Evolutionary conservation across 257 asterid genomes (phyloP), one percentile per base, ranked within the genome.

Genomic region (Capsicum baccatum): DNA sequence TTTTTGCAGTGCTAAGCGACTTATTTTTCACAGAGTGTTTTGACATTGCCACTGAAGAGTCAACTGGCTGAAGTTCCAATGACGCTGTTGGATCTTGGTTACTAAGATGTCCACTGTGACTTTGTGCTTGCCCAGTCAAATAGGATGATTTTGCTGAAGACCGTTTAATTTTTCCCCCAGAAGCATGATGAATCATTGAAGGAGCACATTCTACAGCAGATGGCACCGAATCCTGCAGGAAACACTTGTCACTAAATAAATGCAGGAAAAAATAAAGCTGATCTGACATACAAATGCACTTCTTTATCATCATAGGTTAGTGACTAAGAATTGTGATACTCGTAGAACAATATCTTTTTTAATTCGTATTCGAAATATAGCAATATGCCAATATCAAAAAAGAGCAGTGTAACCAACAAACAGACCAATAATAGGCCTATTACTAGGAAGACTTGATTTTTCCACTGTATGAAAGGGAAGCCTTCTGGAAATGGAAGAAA

Each of bases 111-210:
- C 83, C 81, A 69, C 67, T 80, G 70, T 85, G 79, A 82, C 90
- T 85, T 87, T 90, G 97, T 35, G 64, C 82, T 84, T 83, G 83
- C 70, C 84, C 88, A 50, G 88, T 80, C 16, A 90, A 82, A 73
- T 82, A 80, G 57, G 86, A 86, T 57, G 83, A 91, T 74, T 90
- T 91, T 62, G 79, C 88, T 67, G 86, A 86, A 62, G 99, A 91
- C 90, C 94, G 91, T 91, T 95, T 95, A 87, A 95, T 91, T 90
- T 95, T 95, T 58, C 91, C 98, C 68, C 99, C 99, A 83, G 97
- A 92, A 81, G 94, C 90, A 86, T 86, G 83, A 39, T 74, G 84
- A 82, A 64, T 84, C 79, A 84, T 86, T 55, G 83, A 85, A 50
- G 91, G 86, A 86, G 84, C 88, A 87, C 84, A 84, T 85, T 90